These are phyloP conservation scores for Phytophthora nicotianae DNA, from an alignment of 352 stramenopile species.

Conservation along the genomic window DNA sequence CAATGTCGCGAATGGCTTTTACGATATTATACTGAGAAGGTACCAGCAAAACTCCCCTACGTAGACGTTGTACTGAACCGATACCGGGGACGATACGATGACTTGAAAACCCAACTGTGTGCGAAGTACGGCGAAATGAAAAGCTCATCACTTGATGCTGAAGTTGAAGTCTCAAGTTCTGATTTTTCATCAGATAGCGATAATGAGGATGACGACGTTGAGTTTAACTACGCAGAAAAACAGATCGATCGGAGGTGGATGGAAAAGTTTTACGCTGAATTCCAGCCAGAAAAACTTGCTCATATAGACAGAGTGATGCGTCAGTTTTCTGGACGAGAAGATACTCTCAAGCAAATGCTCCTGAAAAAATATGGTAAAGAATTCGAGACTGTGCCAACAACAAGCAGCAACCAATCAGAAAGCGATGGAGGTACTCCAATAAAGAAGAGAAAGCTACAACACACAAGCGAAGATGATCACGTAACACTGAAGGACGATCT, in stretches of 20 bases:
- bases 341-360: conserved; percentile 66
- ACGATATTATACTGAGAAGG: conserved; percentile 55
- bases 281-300: conserved; percentile 56
- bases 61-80: conserved; percentile 62
- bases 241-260: conserved; percentile 57
- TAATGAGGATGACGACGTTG: conserved; percentile 7
- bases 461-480: neutral
- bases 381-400: neutral
- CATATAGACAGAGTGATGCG: conserved; percentile 58
- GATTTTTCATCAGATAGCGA: conserved; percentile 30
- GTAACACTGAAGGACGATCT: neutral
- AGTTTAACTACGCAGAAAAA: conserved; percentile 24
- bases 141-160: neutral
- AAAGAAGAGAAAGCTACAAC: conserved; percentile 32
- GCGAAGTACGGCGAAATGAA: conserved; percentile 52
- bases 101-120: conserved; percentile 56
- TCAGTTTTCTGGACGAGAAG: conserved; percentile 68
- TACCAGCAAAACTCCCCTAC: conserved; percentile 53
- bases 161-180: conserved; percentile 13
- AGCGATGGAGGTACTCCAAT: conserved; percentile 1
- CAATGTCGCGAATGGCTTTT: conserved; percentile 50
- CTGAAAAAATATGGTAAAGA: conserved; percentile 51
- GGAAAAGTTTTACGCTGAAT: conserved; percentile 52
- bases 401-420: neutral
- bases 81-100: conserved; percentile 58